Percentiles rank a stretch among this genome's conserved stretches.
Conservation (phyloP, 2,329 filamentous ascomycete genomes). For the Cercospora sesami region DNA sequence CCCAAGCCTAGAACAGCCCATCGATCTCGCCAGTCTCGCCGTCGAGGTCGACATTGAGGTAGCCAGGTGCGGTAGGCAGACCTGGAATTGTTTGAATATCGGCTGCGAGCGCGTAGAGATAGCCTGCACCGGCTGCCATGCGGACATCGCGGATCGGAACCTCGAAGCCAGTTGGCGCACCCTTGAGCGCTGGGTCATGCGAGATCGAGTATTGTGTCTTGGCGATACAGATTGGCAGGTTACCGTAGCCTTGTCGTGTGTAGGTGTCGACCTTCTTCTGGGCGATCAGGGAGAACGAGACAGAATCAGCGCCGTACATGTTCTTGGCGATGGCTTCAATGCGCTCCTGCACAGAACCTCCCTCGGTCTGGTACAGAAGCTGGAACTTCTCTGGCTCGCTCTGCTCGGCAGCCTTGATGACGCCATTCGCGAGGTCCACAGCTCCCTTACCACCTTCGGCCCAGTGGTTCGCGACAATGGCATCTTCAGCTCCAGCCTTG, state of each 20-base stretch:
- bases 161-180: conserved; percentile 89
- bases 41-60: conserved; percentile 82
- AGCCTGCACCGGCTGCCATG: conserved; percentile 90
- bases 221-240: conserved; percentile 92
- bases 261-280: conserved; percentile 97
- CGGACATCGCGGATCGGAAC: conserved; percentile 92
- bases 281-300: conserved; percentile 91
- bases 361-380: conserved; percentile 78
- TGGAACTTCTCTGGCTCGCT: conserved; percentile 75
- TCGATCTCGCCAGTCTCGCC: conserved; percentile 55
- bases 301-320: conserved; percentile 89
- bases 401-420: conserved; percentile 79
- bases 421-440: conserved; percentile 80
- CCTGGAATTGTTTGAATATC: conserved; percentile 99
- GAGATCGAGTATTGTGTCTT: conserved; percentile 98
- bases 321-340: conserved; percentile 86
- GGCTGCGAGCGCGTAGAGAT: conserved; percentile 90
- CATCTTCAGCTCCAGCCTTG: conserved; percentile 88
- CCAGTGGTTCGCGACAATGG: conserved; percentile 94
- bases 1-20: conserved; percentile 71
- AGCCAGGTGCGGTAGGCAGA: conserved; percentile 89
- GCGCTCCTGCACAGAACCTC: conserved; percentile 73
- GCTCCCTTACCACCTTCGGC: conserved; percentile 91
- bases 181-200: conserved; percentile 91
- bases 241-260: conserved; percentile 84